phyloP scores from a whole-genome alignment of 108 stramenopile genomes.

The Schizochytrium sp. region DNA sequence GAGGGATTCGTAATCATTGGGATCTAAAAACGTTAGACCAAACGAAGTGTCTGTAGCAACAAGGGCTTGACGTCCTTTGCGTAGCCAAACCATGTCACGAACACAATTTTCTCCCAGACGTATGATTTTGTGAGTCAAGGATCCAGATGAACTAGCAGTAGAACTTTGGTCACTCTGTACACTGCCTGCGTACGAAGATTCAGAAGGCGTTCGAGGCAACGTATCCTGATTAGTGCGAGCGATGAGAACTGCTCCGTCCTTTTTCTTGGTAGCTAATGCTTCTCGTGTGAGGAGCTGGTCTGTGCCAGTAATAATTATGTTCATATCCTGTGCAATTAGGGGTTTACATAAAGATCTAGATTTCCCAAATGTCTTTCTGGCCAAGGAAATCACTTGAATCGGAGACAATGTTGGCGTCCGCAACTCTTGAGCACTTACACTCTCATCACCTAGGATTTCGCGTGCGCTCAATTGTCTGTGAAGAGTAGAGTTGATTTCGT shows the following conservation, averaged over 20 bases:
- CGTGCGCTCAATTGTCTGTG: neutral
- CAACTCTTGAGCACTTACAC: neutral
- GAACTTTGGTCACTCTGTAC: neutral
- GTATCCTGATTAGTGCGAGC: neutral
- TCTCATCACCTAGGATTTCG: constrained; percentile 5
- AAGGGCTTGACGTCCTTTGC: neutral
- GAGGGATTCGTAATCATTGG: neutral
- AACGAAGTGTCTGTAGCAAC: neutral
- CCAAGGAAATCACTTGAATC: neutral
- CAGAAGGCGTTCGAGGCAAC: constrained; percentile 8
- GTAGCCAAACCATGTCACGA: constrained; percentile 19
- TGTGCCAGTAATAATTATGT: neutral
- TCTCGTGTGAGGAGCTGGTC: constrained; percentile 10
- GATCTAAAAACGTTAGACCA: neutral
- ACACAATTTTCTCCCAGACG: neutral
- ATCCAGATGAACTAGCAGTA: neutral
- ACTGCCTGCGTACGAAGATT: neutral
- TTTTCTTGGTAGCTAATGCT: constrained; percentile 34
- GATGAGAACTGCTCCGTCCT: neutral
- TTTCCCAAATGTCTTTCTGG: neutral
- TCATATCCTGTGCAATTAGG: neutral
- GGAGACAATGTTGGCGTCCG: neutral
- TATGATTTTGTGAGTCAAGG: neutral
- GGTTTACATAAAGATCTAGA: neutral
- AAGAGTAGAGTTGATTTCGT: neutral